phyloP scores from a whole-genome alignment of 371 early-diverging fungal species.

The Lichtheimia ramosa region DNA sequence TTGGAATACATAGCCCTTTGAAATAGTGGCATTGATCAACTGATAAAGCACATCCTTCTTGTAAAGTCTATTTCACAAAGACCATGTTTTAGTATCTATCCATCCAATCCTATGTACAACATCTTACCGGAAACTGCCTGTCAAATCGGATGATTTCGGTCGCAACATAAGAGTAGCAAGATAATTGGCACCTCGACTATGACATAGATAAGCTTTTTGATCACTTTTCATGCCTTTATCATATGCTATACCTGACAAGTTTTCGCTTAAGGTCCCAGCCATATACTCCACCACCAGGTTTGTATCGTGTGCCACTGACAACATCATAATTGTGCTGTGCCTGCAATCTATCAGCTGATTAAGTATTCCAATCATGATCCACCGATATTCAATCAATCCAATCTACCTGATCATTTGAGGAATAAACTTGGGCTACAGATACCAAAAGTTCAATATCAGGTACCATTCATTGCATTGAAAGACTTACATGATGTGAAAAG shows the following conservation, averaged over 20 bases:
- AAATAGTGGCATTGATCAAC: slow-evolving; percentile 84
- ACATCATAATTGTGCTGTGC: slow-evolving; percentile 87
- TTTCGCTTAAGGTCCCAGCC: slow-evolving; percentile 98
- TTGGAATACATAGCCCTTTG: slow-evolving; percentile 99
- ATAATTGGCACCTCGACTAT: slow-evolving; percentile 96
- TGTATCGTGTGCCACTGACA: slow-evolving; percentile 96
- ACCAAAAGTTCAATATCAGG: background rate
- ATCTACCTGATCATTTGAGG: slow-evolving; percentile 85
- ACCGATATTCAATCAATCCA: background rate
- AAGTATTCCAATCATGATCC: background rate
- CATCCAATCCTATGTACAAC: background rate
- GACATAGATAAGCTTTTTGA: background rate
- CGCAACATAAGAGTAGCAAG: slow-evolving; percentile 90
- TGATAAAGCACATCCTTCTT: slow-evolving; percentile 87
- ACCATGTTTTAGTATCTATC: background rate
- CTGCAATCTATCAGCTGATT: slow-evolving; percentile 59
- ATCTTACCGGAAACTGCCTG: slow-evolving; percentile 89
- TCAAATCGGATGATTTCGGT: slow-evolving; percentile 94
- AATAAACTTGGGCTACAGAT: slow-evolving; percentile 90
- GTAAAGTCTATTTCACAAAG: slow-evolving; percentile 74
- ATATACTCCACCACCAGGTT: slow-evolving; percentile 88
- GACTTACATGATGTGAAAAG: slow-evolving; percentile 93
- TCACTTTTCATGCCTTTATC: too few relatives aligned
- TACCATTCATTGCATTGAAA: background rate
- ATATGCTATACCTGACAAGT: slow-evolving; percentile 72